phyloP scores from a whole-genome alignment of 2,329 filamentous ascomycete genomes.

The Phyllosticta capitalensis region DNA sequence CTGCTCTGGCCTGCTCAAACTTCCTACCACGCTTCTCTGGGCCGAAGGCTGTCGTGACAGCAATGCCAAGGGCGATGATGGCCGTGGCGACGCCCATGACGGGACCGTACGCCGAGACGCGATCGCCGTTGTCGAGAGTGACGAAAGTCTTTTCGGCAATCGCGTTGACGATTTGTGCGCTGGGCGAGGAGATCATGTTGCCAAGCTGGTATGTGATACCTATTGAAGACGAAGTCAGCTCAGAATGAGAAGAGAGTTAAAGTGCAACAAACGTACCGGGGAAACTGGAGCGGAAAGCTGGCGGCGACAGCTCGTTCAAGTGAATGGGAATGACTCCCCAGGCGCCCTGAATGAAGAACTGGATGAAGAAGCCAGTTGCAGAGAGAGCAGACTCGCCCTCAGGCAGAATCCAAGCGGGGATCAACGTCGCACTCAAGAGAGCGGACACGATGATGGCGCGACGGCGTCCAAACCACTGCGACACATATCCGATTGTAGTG shows the following conservation, averaged over 20 bases:
- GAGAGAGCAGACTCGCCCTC: slow-evolving; percentile 50
- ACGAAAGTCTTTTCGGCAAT: slow-evolving; percentile 50
- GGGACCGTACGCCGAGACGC: slow-evolving; percentile 61
- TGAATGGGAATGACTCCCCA: slow-evolving; percentile 50
- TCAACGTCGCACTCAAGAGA: slow-evolving; percentile 50
- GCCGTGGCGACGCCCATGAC: slow-evolving; percentile 68
- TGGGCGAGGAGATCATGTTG: slow-evolving; percentile 64
- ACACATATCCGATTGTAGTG: slow-evolving; percentile 62
- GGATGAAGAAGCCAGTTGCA: slow-evolving; percentile 58
- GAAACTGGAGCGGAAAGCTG: slow-evolving; percentile 61
- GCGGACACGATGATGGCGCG: slow-evolving; percentile 55
- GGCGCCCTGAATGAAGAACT: slow-evolving; percentile 41
- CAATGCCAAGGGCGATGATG: slow-evolving; percentile 64
- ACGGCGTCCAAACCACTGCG: slow-evolving; percentile 66
- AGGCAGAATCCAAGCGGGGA: slow-evolving; percentile 63
- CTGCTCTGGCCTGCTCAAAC: slow-evolving; percentile 54
- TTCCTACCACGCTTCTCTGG: slow-evolving; percentile 64
- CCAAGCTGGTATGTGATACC: slow-evolving; percentile 63
- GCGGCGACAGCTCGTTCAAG: slow-evolving; percentile 63
- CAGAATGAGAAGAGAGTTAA: neutral
- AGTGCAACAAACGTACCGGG: slow-evolving; percentile 36
- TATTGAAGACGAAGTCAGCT: slow-evolving; percentile 37
- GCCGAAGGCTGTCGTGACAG: slow-evolving; percentile 57
- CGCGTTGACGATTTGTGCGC: slow-evolving; percentile 68
- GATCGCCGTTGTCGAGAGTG: slow-evolving; percentile 43